These are phyloP conservation scores for Ceratocystis destructans DNA, from an alignment of 2,329 filamentous ascomycete genomes.

Conservation along the genomic window DNA sequence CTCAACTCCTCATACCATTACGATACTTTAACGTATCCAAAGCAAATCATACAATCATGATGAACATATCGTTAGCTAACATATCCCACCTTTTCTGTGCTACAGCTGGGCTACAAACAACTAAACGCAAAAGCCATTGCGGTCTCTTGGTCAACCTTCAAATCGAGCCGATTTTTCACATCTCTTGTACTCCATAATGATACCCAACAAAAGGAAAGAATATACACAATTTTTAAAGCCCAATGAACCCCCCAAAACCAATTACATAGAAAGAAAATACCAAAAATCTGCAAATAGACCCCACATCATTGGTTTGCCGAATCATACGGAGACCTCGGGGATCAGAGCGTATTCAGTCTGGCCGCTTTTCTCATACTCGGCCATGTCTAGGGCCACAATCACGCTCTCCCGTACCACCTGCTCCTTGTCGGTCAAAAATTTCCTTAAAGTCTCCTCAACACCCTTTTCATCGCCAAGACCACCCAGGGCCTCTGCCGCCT, in stretches of 20 bases:
- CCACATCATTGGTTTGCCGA: not conserved
- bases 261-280: not conserved
- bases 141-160: constrained; percentile 4
- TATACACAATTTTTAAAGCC: constrained; percentile 17
- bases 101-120: constrained; percentile 47
- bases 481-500: constrained; percentile 90
- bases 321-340: constrained; percentile 44
- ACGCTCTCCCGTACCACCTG: constrained; percentile 89
- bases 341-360: constrained; percentile 86
- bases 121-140: constrained; percentile 25
- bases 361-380: constrained; percentile 82
- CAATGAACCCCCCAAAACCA: constrained; percentile 8
- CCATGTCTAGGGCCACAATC: constrained; percentile 93
- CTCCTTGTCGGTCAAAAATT: constrained; percentile 80
- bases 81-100: constrained; percentile 5
- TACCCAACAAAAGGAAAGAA: constrained; percentile 19
- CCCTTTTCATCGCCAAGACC: constrained; percentile 87
- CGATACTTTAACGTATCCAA: not conserved
- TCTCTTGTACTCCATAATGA: constrained; percentile 18
- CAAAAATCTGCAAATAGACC: not conserved
- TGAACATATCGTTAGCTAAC: constrained; percentile 22
- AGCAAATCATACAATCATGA: constrained; percentile 4
- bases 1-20: not conserved
- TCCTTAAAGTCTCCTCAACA: constrained; percentile 71
- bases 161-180: constrained; percentile 13